phyloP scores from a whole-genome alignment of 768 basidiomycete species.

The Trametes cinnabarina region DNA sequence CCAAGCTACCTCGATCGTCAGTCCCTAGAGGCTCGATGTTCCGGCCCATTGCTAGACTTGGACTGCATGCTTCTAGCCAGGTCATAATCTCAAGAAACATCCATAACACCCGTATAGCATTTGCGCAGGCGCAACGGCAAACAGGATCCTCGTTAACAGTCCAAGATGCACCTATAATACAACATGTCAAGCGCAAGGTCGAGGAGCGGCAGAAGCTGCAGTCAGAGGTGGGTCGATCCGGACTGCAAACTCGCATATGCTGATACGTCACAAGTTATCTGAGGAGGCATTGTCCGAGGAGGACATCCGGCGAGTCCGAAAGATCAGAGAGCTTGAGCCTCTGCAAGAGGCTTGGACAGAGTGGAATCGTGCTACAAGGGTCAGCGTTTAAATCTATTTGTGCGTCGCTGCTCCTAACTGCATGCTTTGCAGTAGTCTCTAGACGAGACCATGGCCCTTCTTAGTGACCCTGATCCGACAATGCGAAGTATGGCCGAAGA shows the following conservation, averaged over 20 bases:
- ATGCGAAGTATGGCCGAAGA: conserved; percentile 74
- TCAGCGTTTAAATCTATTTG: conserved; percentile 34
- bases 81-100: neutral
- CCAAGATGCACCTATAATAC: conserved; percentile 24
- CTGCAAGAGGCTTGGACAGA: conserved; percentile 66
- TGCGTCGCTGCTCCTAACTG: neutral
- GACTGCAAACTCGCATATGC: neutral
- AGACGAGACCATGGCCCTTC: conserved; percentile 57
- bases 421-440: conserved; percentile 54
- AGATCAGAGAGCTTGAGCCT: conserved; percentile 67
- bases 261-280: conserved; percentile 41
- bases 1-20: neutral
- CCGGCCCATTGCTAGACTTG: neutral
- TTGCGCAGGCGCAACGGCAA: conserved; percentile 6
- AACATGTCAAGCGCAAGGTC: conserved; percentile 23
- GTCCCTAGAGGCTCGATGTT: conserved; percentile 1
- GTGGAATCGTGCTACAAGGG: conserved; percentile 58
- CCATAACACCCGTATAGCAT: neutral
- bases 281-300: conserved; percentile 49
- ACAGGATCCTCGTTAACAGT: neutral
- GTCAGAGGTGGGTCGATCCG: conserved; percentile 19
- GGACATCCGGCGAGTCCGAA: conserved; percentile 57
- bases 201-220: conserved; percentile 24
- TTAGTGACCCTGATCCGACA: conserved; percentile 69
- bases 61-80: neutral